Conservation (phyloP, 208 protist species). For the Crithidia bombi region DNA sequence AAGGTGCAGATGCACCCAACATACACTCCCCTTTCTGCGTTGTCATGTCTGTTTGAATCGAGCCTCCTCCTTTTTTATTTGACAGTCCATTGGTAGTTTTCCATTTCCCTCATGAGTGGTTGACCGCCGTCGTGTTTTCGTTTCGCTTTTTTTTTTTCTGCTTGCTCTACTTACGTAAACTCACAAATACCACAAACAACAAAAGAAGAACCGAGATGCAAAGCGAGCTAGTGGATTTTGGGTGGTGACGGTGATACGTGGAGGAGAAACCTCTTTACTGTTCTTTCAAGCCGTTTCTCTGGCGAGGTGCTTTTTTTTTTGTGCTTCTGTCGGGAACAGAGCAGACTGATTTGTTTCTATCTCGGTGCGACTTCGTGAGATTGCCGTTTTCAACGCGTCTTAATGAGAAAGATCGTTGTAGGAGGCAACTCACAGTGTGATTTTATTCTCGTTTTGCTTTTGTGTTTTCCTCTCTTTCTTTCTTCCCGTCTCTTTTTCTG, state of each 20-base stretch:
- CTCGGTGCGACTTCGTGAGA: too few species aligned
- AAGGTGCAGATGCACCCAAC: neutral
- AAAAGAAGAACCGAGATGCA: neutral
- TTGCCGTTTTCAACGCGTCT: neutral
- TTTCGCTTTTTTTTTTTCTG: neutral
- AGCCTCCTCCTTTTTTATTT: neutral
- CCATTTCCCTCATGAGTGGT: conserved; percentile 4
- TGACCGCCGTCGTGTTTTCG: too few species aligned
- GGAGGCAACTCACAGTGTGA: neutral
- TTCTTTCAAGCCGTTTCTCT: too few species aligned
- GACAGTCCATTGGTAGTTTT: neutral
- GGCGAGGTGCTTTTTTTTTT: too few species aligned
- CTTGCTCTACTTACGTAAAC: conserved; percentile 1
- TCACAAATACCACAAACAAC: conserved; percentile 2
- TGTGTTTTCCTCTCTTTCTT: neutral
- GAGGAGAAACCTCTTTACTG: neutral
- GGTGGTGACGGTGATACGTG: neutral
- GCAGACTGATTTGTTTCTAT: neutral
- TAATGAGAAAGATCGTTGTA: neutral
- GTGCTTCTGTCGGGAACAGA: neutral
- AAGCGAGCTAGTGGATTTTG: neutral
- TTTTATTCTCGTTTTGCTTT: neutral
- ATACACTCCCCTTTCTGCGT: neutral
- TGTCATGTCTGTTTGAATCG: neutral
- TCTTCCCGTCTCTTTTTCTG: neutral